Base-by-base conservation (phyloP, 768 basidiomycete genomes). In the Tremella yokohamensis region DNA sequence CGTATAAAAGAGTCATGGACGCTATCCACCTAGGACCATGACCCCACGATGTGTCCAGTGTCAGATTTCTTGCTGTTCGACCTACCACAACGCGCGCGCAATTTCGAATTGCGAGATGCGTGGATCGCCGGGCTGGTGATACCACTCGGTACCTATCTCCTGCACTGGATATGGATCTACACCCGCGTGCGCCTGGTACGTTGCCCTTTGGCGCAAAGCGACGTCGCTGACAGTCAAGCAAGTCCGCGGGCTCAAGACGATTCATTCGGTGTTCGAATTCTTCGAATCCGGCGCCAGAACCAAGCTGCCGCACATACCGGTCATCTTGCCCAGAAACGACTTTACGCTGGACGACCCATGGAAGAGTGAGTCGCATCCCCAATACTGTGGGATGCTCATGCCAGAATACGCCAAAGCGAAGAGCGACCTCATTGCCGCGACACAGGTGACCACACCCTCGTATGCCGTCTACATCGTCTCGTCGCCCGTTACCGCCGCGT, bases 311-410 rank as follows among this genome's bases (percentile, higher is more conserved):
- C 64, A 66, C 52, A 60, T 66, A 12, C 67, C 67, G 3, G 61
- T 63, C 54, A 26, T 69, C n/a, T 50, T 52, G 39, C 67, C 64
- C 25, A 51, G 51, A 29, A 57, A 56, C 11, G 37, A 56, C 2
- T 62, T 49, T 25, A 69, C 64, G 7, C 34, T 69, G 1, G 42
- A 63, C 24, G 48, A 69, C 3, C 67, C 67, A 2, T 69, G 61
- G 60, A 49, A 58, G 18, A 69, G 67, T 66, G 40, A 53, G 67
- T 61, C 11, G n/a, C 16, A 1, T 8, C 20, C 25, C 25, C 9
- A 4, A 9, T 18, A 15, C 40, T 29, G 19, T 19, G 4, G 42
- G 22, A 8, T 6, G n/a, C 22, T 45, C n/a, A n/a, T 18, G 22
- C 6, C n/a, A 69, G 67, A 69, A 48, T 69, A 69, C 52, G 57